These are phyloP conservation scores for Phytophthora pluvialis DNA, from an alignment of 352 stramenopile species.

Conservation along the genomic window DNA sequence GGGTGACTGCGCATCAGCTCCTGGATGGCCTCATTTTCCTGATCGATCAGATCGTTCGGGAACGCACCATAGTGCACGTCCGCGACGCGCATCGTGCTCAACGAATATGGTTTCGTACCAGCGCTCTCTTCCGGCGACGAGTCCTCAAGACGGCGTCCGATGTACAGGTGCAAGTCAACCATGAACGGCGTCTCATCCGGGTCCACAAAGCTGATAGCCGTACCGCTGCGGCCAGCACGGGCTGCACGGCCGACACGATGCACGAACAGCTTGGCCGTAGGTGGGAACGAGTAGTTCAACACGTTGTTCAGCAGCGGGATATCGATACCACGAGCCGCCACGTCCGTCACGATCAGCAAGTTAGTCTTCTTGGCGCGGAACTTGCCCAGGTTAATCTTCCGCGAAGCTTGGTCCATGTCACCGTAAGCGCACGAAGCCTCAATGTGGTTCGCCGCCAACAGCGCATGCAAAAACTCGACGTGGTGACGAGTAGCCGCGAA, in stretches of 20 bases:
- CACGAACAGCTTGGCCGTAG: slow-evolving; percentile 95
- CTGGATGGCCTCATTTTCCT: slow-evolving; percentile 96
- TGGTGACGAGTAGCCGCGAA: slow-evolving; percentile 99
- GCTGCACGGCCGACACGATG: slow-evolving; percentile 97
- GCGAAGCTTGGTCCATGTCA: slow-evolving; percentile 93
- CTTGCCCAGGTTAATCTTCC: slow-evolving; percentile 91
- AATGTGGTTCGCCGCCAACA: slow-evolving; percentile 86
- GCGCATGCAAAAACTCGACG: slow-evolving; percentile 98
- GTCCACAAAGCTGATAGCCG: slow-evolving; percentile 97
- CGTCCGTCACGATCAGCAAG: slow-evolving; percentile 95
- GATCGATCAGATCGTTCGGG: slow-evolving; percentile 95
- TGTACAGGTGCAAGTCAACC: slow-evolving; percentile 97
- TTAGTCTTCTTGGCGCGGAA: slow-evolving; percentile 92
- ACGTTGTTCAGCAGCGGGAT: slow-evolving; percentile 97
- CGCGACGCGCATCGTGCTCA: slow-evolving; percentile 94
- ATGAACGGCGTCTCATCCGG: slow-evolving; percentile 99
- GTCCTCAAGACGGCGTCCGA: slow-evolving; percentile 88
- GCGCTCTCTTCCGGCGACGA: slow-evolving; percentile 55
- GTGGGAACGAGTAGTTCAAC: slow-evolving; percentile 96
- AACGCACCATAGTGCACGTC: slow-evolving; percentile 98
- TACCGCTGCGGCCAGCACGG: slow-evolving; percentile 94
- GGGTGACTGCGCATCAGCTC: slow-evolving; percentile 87
- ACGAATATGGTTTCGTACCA: slow-evolving; percentile 81
- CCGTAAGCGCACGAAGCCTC: slow-evolving; percentile 93
- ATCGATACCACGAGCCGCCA: slow-evolving; percentile 95